These are phyloP conservation scores for Pelargonium citronellum DNA, from an alignment of 441 rosid genomes.

Conservation along the genomic window DNA sequence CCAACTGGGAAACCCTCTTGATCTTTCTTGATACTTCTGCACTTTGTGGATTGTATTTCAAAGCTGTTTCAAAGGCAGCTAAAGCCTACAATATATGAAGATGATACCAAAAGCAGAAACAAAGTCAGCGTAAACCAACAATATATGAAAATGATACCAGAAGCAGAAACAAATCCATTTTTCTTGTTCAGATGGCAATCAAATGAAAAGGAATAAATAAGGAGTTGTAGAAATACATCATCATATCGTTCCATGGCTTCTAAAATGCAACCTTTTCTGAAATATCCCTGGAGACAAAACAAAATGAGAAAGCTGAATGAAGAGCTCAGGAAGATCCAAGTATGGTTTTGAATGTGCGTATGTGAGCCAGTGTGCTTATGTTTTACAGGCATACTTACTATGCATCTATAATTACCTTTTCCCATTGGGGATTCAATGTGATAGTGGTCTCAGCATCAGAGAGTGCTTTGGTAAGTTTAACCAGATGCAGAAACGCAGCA, in stretches of 20 bases:
- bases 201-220: neutral
- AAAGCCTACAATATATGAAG: constrained; percentile 47
- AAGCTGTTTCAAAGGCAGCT: constrained; percentile 66
- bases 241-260: constrained; percentile 93
- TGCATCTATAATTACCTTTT: constrained; percentile 44
- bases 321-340: constrained; percentile 11
- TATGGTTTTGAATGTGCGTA: neutral
- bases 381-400: neutral
- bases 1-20: constrained; percentile 67
- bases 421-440: constrained; percentile 79
- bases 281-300: constrained; percentile 59
- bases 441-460: constrained; percentile 87
- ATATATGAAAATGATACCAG: no score
- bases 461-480: constrained; percentile 85
- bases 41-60: constrained; percentile 71
- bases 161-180: no score
- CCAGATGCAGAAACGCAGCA: constrained; percentile 82
- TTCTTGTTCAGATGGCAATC: constrained; percentile 6
- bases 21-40: constrained; percentile 81
- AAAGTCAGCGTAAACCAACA: neutral
- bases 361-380: neutral
- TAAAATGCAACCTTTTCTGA: constrained; percentile 87
- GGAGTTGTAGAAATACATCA: constrained; percentile 43
- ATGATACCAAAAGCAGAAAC: constrained; percentile 18
- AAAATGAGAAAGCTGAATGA: constrained; percentile 17